Base-by-base conservation (phyloP, 2,329 filamentous ascomycete species). In the Aspergillus sp. region DNA sequence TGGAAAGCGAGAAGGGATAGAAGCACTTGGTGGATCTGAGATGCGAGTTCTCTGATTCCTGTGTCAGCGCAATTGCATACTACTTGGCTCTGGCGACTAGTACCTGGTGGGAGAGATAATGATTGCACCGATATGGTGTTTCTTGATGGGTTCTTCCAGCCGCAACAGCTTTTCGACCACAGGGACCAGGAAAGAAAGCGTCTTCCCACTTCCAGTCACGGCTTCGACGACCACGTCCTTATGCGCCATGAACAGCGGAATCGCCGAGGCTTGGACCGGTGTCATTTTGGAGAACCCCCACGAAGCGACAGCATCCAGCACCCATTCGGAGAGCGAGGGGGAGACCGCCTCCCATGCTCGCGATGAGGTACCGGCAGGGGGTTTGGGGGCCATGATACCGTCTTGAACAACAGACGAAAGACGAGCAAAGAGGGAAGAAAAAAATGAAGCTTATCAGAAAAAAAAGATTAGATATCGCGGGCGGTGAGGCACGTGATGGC, bases 221-320 rank as follows among this genome's bases (percentile, higher is more conserved):
- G 90, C 90, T 76, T 95, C 90, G 5, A 96, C 91, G 1, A 96
- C 91, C 4, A 95, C 89, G 71, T 96, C 91, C 66, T 95, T 95
- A 69, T 95, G 89, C 47, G 85, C 86, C 74, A 92, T 86, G 68
- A 96, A 94, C 47, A 96, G 82, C 11, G 91, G 90, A 60, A 96
- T 88, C 4, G 90, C 88, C 53, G 90, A 93, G 42, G 92, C 90
- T 74, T 97, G 93, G n/a, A 96, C 92, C 1, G 93, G 93, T 3
- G 92, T 96, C 81, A 94, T 92, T 69, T 88, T 86, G 57, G 80
- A 77, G 72, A 96, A 96, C 55, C 90, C 90, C 86, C 94, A 93
- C 58, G 86, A 84, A 46, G 85, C 80, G 45, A 95, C 85, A 53
- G 90, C 91, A 60, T 95, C 89, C 49, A 94, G 77, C 51, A 94